Evolutionary conservation across 192 early-diverging fungal species (phyloP).

Genomic region (Backusella westeae): DNA sequence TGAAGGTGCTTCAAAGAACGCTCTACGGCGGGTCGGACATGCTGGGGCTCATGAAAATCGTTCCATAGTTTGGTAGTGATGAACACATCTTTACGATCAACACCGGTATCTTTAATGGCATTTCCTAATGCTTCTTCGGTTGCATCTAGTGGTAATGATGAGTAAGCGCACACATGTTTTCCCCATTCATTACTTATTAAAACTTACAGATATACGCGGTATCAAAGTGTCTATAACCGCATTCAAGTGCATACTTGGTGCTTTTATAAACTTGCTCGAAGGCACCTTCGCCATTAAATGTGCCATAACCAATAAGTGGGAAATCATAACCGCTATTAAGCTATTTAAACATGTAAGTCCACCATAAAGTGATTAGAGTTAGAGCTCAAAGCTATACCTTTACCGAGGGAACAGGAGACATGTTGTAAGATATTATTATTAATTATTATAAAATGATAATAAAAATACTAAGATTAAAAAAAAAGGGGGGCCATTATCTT

Average conservation of each 20-base stretch:
- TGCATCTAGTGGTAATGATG: constrained; percentile 27
- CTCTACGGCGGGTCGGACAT: constrained; percentile 62
- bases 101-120: constrained; percentile 44
- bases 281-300: constrained; percentile 19
- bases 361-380: neutral
- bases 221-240: constrained; percentile 70
- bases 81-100: constrained; percentile 64
- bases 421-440: neutral
- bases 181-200: no score
- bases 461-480: neutral
- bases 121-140: constrained; percentile 72
- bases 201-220: constrained; percentile 34
- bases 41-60: constrained; percentile 54
- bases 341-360: neutral
- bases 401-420: neutral
- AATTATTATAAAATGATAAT: neutral
- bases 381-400: neutral
- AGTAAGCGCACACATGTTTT: neutral
- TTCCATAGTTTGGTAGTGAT: constrained; percentile 58
- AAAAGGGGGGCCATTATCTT: neutral
- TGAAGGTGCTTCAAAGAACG: constrained; percentile 68
- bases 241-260: constrained; percentile 22
- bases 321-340: constrained; percentile 29
- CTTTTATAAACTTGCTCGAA: constrained; percentile 22
- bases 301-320: constrained; percentile 23